Evolutionary conservation across 2,329 filamentous ascomycete genomes (phyloP).

Genomic region (Orbilia blumenaviensis): DNA sequence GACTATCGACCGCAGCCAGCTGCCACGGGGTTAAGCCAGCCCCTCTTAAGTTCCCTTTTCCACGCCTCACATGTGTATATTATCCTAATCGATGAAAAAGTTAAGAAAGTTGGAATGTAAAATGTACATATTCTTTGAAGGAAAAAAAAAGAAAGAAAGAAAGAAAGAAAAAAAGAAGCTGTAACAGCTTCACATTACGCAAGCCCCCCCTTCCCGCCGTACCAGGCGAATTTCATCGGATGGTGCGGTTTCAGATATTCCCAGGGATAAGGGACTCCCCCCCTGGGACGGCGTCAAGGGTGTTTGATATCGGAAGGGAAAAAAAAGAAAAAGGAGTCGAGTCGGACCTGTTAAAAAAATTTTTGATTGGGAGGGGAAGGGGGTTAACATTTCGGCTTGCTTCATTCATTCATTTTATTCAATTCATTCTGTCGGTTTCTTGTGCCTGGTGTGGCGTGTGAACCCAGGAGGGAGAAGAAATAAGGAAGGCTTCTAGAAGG

Average conservation of each 20-base stretch:
- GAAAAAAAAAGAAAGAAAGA: neutral
- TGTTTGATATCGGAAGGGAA: slow-evolving; percentile 5
- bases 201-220: neutral
- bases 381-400: slow-evolving; percentile 6
- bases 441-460: no score
- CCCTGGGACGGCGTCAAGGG: slow-evolving; percentile 8
- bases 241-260: slow-evolving; percentile 30
- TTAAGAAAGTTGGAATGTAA: no score
- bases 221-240: slow-evolving; percentile 17
- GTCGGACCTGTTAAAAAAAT: neutral
- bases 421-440: no score
- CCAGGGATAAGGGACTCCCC: slow-evolving; percentile 1
- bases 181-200: slow-evolving; percentile 1
- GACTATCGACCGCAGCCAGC: no score
- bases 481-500: slow-evolving; percentile 39
- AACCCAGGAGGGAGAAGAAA: neutral
- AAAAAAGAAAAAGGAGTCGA: neutral
- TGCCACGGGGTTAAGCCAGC: no score
- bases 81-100: no score
- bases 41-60: no score
- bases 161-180: no score
- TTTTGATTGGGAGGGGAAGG: neutral
- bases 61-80: no score
- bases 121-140: no score
- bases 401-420: no score